These are phyloP conservation scores for Aspergillus sergii DNA, from an alignment of 2,329 filamentous ascomycete species.

Conservation along the genomic window DNA sequence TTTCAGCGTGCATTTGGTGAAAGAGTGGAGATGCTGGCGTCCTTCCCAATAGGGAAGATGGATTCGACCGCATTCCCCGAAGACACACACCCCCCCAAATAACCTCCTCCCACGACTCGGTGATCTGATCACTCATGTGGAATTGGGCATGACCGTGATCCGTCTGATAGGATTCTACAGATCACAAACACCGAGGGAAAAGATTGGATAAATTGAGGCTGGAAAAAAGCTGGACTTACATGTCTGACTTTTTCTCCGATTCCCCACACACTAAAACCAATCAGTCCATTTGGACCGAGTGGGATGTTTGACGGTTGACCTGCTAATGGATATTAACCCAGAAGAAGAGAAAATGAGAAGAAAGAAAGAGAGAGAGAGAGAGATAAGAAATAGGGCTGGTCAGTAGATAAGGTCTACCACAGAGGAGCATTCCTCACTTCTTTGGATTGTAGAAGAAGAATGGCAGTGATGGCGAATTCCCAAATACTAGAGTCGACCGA, in stretches of 20 bases:
- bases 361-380: neutral
- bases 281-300: slow-evolving; percentile 8
- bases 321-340: neutral
- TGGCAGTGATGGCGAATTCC: neutral
- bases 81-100: neutral
- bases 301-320: slow-evolving; percentile 18
- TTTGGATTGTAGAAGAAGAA: neutral
- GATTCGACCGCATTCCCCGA: slow-evolving; percentile 4
- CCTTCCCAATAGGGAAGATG: neutral
- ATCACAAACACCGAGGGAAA: neutral
- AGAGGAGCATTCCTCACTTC: neutral
- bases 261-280: slow-evolving; percentile 16
- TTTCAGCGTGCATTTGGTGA: slow-evolving; percentile 23
- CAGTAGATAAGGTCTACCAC: neutral
- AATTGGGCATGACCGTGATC: neutral
- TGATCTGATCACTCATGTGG: neutral
- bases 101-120: neutral
- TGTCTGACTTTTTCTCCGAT: slow-evolving; percentile 8
- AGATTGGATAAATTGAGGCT: neutral
- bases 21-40: slow-evolving; percentile 11
- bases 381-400: neutral
- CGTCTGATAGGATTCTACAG: neutral
- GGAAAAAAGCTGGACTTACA: neutral
- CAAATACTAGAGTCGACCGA: too few species aligned
- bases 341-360: too few species aligned